Evolutionary conservation across 768 basidiomycete species (phyloP).

Genomic region (Leccinum barrowsii): DNA sequence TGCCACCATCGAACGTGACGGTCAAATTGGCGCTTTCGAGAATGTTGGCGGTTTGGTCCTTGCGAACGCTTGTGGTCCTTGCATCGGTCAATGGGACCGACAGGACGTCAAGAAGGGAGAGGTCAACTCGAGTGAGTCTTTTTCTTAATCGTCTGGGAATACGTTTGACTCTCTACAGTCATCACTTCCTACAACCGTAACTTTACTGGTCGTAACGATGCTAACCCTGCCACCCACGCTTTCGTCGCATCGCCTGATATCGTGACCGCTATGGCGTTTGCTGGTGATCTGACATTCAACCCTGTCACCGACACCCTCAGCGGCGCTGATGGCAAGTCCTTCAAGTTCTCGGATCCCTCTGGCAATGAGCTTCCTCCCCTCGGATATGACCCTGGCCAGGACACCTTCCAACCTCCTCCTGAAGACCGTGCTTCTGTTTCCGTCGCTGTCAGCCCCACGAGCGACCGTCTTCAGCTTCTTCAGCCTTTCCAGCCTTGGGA

Average conservation of each 20-base stretch:
- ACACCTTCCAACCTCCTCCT: conserved; percentile 97
- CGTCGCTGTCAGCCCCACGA: conserved; percentile 82
- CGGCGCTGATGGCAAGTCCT: conserved; percentile 90
- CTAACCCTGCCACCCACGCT: conserved; percentile 97
- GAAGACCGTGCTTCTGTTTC: conserved; percentile 75
- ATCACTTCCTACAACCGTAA: conserved; percentile 99
- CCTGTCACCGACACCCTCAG: conserved; percentile 83
- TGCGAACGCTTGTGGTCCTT: conserved; percentile 98
- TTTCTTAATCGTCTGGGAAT: not conserved
- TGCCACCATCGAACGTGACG: conserved; percentile 96
- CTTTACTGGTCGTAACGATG: conserved; percentile 99
- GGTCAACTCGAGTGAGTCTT: conserved; percentile 82
- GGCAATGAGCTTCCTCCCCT: conserved; percentile 92
- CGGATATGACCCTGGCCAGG: conserved; percentile 94
- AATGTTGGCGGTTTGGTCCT: conserved; percentile 87
- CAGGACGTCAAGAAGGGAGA: conserved; percentile 96
- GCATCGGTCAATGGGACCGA: conserved; percentile 99
- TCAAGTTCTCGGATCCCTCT: conserved; percentile 92
- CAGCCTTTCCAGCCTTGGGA: conserved; percentile 91
- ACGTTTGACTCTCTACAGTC: conserved; percentile 44
- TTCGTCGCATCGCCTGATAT: conserved; percentile 93
- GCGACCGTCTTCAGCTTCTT: conserved; percentile 88
- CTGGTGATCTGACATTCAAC: conserved; percentile 94
- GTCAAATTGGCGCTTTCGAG: conserved; percentile 87
- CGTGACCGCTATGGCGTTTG: conserved; percentile 96